Evolutionary conservation across 768 basidiomycete genomes (phyloP).

Genomic region (Termitomyces bulborhizus): DNA sequence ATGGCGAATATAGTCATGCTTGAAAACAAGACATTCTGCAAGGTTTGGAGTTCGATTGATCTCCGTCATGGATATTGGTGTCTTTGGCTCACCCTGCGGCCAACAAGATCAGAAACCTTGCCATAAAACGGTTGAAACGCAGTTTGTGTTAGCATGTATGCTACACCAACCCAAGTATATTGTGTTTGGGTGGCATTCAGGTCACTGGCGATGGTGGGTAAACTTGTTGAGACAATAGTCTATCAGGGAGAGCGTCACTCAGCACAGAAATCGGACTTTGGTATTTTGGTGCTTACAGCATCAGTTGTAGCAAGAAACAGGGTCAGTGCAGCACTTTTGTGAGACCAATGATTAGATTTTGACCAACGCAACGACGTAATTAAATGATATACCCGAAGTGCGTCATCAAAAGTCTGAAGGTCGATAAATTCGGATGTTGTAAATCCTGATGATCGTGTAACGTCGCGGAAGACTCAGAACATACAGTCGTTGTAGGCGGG

Average conservation of each 20-base stretch:
- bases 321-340: conserved; percentile 63
- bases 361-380: background rate
- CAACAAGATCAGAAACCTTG: conserved; percentile 70
- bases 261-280: background rate
- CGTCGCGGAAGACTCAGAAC: conserved; percentile 24
- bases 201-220: conserved; percentile 75
- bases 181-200: conserved; percentile 61
- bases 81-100: conserved; percentile 54
- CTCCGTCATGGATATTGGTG: background rate
- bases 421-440: conserved; percentile 36
- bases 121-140: conserved; percentile 83
- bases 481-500: conserved; percentile 21
- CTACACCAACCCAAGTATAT: conserved; percentile 83
- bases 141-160: conserved; percentile 84
- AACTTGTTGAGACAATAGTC: conserved; percentile 75
- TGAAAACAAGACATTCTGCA: conserved; percentile 59
- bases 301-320: conserved; percentile 86
- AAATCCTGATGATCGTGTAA: conserved; percentile 18
- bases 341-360: conserved; percentile 1
- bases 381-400: conserved; percentile 55
- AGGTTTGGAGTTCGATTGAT: background rate
- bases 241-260: conserved; percentile 11
- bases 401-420: conserved; percentile 49
- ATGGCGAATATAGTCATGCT: conserved; percentile 73
- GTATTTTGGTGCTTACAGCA: conserved; percentile 42